Base-by-base conservation (phyloP, 768 basidiomycete genomes). In the Cyathus striatus region DNA sequence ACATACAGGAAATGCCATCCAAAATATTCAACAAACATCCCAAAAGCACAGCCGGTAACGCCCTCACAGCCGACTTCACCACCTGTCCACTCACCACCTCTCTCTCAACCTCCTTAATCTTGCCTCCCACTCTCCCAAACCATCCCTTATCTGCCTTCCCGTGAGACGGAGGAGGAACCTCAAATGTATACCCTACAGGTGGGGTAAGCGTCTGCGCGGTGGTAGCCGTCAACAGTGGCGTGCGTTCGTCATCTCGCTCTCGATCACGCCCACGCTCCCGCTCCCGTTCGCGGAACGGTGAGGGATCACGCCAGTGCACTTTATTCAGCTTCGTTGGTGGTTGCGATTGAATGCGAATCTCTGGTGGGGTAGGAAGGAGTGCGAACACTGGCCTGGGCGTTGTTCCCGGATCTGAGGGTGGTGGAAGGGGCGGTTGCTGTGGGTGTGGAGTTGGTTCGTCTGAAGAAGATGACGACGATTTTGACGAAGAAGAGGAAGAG, bases 1-100 rank as follows among this genome's bases (percentile, higher is more conserved):
- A 73, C 85, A 61, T 57, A 86, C 85, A 97, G 34, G 88, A 90
- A 41, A 99, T 82, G 7, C 93, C 96, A 57, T 99, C 95, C 24
- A 99, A 70, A 34, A 97, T 76, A 54, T 97, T 98, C 44, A 98
- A 66, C 26, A 97, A 61, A 50, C 79, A 75, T 5, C 93, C 95
- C 18, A 96, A 69, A 13, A 92, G 57, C 3, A 94, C 90, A 0
- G 91, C 87, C 1, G 94, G 93, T n/a, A 94, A 52, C 0, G 81
- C 71, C 38, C 57, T 62, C 4, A 75, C 46, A 0, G 66, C 70
- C 14, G 59, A 60, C 38, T 43, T 49, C 10, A 48, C 56, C 39
- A 54, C 56, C 41, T 54, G 24, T 33, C 27, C 22, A 16, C 44
- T 21, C 20, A 52, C 21, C 41, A 36, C 34, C 35, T 47, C 30